A percentile compares a stretch with the other conserved stretches of the same genome.
Evolutionary conservation across 352 stramenopile species (phyloP).

Genomic region (Globisporangium canariense): DNA sequence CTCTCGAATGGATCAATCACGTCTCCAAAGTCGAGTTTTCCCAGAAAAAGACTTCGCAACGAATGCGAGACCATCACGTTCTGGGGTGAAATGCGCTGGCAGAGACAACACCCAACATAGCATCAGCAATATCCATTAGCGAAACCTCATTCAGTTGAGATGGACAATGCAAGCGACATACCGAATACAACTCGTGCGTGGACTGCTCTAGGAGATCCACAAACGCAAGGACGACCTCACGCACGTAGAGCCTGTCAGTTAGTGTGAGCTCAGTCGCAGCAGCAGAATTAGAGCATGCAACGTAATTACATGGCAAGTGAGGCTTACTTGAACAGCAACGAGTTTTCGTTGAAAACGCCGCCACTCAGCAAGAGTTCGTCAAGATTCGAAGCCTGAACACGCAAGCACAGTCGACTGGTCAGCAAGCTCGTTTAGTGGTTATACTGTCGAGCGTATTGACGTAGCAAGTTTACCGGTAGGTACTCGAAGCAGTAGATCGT

Average conservation of each 20-base stretch:
- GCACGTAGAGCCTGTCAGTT: conserved; percentile 3
- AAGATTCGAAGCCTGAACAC: not conserved
- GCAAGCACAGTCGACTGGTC: not conserved
- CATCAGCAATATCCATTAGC: not conserved
- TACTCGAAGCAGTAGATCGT: conserved; percentile 10
- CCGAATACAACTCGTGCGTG: conserved; percentile 20
- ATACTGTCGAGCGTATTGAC: not conserved
- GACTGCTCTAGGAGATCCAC: conserved; percentile 30
- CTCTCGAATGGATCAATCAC: conserved; percentile 7
- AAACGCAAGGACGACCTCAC: conserved; percentile 23
- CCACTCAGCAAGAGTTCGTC: conserved; percentile 1
- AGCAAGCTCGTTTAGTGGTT: not conserved
- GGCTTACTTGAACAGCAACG: conserved; percentile 5
- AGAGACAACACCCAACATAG: not conserved
- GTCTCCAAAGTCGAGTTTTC: conserved; percentile 8
- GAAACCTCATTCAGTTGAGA: not conserved
- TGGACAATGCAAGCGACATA: not conserved
- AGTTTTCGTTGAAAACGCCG: conserved; percentile 6
- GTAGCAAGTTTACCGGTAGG: not conserved
- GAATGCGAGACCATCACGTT: conserved; percentile 9
- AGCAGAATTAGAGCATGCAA: not conserved
- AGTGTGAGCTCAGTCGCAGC: not conserved
- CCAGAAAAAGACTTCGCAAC: not conserved
- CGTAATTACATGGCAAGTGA: not conserved
- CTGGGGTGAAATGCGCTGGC: conserved; percentile 1